These are phyloP conservation scores for Trichosanthes cucumerina DNA, from an alignment of 306 rosid species.

Conservation along the genomic window DNA sequence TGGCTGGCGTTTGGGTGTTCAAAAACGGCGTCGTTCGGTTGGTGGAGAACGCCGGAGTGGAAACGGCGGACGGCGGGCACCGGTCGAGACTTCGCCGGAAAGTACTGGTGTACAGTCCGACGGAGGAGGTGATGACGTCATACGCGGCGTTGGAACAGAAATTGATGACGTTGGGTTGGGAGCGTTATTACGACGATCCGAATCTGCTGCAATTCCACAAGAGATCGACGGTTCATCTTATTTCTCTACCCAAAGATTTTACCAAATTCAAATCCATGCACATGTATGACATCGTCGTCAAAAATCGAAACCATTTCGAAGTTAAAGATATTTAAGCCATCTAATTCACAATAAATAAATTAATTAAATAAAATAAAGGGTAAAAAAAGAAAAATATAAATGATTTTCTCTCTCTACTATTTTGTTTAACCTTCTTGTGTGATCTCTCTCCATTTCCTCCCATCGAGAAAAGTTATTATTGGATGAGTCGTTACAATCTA, in stretches of 20 bases:
- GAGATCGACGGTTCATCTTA: constrained; percentile 65
- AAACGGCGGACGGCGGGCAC: constrained; percentile 23
- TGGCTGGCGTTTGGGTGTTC: constrained; percentile 98
- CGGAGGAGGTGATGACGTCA: constrained; percentile 51
- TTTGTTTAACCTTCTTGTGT: not conserved
- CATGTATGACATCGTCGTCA: constrained; percentile 92
- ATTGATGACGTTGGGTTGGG: constrained; percentile 67
- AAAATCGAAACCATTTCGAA: constrained; percentile 66
- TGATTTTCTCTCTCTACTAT: not conserved
- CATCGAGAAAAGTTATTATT: no score
- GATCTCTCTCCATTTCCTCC: no score
- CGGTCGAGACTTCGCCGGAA: constrained; percentile 32
- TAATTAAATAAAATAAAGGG: no score
- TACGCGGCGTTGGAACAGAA: constrained; percentile 49
- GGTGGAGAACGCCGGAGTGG: constrained; percentile 61
- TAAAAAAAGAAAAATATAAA: not conserved
- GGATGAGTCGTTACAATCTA: no score
- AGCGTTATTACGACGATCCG: constrained; percentile 78
- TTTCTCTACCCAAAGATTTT: constrained; percentile 82
- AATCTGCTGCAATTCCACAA: constrained; percentile 84
- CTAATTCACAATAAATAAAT: not conserved
- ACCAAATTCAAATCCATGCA: constrained; percentile 73
- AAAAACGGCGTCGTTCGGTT: constrained; percentile 73
- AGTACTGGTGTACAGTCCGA: constrained; percentile 56
- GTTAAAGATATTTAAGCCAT: constrained; percentile 48